These are phyloP conservation scores for Mycena sanguinolenta DNA, from an alignment of 768 basidiomycete species.

Conservation along the genomic window DNA sequence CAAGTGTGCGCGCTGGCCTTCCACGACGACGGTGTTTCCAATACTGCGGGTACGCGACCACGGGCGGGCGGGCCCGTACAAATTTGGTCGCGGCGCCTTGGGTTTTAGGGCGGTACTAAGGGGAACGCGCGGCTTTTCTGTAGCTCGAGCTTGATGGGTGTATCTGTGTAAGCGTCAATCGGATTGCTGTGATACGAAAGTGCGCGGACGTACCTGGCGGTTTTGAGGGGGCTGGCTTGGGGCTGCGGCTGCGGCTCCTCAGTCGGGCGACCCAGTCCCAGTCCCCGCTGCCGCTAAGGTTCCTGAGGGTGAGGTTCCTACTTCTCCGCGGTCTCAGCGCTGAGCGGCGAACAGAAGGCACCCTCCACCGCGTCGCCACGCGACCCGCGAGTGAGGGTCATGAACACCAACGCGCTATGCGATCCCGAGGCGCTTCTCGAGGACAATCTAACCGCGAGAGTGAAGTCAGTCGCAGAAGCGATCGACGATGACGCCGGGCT, in stretches of 20 bases:
- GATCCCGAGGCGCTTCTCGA: no score
- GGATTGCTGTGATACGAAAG: no score
- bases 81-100: conserved; percentile 29
- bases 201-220: background rate
- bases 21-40: conserved; percentile 29
- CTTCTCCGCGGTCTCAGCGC: conserved; percentile 34
- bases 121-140: background rate
- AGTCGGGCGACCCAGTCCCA: conserved; percentile 37
- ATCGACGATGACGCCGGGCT: no score
- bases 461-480: no score
- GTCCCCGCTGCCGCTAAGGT: conserved; percentile 30
- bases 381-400: no score
- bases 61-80: conserved; percentile 8
- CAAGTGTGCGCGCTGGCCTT: conserved; percentile 17
- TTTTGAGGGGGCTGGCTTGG: conserved; percentile 6
- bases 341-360: conserved; percentile 15
- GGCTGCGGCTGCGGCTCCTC: conserved; percentile 28
- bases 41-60: conserved; percentile 26
- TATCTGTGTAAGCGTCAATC: conserved; percentile 1
- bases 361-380: no score
- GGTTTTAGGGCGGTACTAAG: conserved; percentile 18
- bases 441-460: no score
- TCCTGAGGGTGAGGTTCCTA: conserved; percentile 33
- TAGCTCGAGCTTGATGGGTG: conserved; percentile 27
- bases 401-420: no score